phyloP scores from a whole-genome alignment of 2,329 filamentous ascomycete species.

The Atkinsonella hypoxylon region DNA sequence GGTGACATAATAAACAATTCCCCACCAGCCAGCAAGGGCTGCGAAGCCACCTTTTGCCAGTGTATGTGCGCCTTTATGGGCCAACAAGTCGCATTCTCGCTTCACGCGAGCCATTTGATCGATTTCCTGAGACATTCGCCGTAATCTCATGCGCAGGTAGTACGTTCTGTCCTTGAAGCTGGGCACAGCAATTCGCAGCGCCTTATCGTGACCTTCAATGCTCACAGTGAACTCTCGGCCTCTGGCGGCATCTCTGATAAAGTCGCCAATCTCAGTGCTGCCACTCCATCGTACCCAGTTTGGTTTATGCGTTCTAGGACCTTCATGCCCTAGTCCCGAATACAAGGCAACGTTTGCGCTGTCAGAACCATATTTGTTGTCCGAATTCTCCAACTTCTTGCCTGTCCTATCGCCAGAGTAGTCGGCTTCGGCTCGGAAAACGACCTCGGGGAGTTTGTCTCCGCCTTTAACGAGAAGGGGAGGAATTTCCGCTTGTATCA shows the following conservation, averaged over 20 bases:
- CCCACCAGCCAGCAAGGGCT: conserved; percentile 68
- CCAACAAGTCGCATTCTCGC: conserved; percentile 66
- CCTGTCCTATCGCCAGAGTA: conserved; percentile 33
- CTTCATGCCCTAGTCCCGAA: conserved; percentile 56
- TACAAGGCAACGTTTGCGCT: conserved; percentile 62
- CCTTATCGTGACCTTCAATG: conserved; percentile 54
- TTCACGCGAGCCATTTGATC: conserved; percentile 62
- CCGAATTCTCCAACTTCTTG: conserved; percentile 3
- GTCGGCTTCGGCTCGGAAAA: conserved; percentile 69
- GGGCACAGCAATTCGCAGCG: conserved; percentile 70
- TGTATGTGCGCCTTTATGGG: conserved; percentile 64
- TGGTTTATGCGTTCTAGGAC: conserved; percentile 28
- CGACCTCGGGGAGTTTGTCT: conserved; percentile 61
- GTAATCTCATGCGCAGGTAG: conserved; percentile 66
- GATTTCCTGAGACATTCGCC: conserved; percentile 59
- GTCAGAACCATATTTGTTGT: conserved; percentile 23
- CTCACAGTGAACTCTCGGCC: conserved; percentile 76
- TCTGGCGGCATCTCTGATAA: conserved; percentile 78
- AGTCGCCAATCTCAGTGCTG: conserved; percentile 85
- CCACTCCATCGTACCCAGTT: conserved; percentile 77
- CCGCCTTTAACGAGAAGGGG: conserved; percentile 50
- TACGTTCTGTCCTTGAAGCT: conserved; percentile 86
- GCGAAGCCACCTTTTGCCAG: conserved; percentile 72
- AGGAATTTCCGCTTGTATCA: conserved; percentile 81
- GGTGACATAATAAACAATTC: conserved; percentile 60